Evolutionary conservation across 306 rosid species (phyloP), one percentile per base, ranked within the genome.

Genomic region (Psophocarpus tetragonolobus): DNA sequence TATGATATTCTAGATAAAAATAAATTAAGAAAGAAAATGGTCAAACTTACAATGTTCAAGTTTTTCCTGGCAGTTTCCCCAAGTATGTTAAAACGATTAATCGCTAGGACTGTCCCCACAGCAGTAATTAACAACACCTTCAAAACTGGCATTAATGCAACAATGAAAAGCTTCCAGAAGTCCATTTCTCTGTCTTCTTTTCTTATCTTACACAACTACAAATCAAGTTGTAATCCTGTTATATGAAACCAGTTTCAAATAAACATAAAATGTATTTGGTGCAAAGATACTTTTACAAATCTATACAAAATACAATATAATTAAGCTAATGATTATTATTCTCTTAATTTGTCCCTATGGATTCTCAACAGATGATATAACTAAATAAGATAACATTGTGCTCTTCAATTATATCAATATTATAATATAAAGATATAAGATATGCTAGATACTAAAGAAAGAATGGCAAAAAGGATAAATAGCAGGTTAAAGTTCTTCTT

Each of bases 91-190:
- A 85, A 75, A 24, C 80, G 88, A 64, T 75, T 39, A 47, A 85
- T 67, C 47, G 86, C 84, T 9, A 85, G 73, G 1, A 82, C 4
- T 36, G 82, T 53, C 0, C 88, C 88, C 68, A 82, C 18, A 36
- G 33, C 70, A 56, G 88, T 85, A 10, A 85, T 24, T 29, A 85
- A n/a, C 5, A 85, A 58, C 3, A 85, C 82, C 73, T 82, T 65
- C 21, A 85, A 13, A 80, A 82, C 79, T 47, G 88, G 88, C 76
- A 82, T 79, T 47, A 85, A 82, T 60, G 88, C 86, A 21, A 80
- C 81, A 21, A 85, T 3, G 24, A 85, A 82, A 61, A 85, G 86
- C 54, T 56, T 71, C 86, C 80, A 79, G 6, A 82, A 85, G 0
- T 79, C 71, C 88, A 85, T 85, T 0, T 68, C 44, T 62, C 1